phyloP scores from a whole-genome alignment of 2,329 filamentous ascomycete species.

The Lachnellula subtilissima region DNA sequence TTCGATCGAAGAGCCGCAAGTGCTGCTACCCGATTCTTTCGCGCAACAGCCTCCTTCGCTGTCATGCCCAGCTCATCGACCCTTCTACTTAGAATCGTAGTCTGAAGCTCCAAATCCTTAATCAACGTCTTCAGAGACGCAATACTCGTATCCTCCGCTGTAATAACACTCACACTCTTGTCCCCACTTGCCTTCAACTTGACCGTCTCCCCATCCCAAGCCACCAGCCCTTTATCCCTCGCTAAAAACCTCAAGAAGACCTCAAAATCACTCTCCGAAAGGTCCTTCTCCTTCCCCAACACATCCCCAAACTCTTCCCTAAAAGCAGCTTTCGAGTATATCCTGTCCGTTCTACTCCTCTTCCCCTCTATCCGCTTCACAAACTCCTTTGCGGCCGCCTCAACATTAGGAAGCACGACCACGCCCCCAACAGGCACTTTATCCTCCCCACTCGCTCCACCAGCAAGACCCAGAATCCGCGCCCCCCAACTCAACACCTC shows the following conservation, averaged over 20 bases:
- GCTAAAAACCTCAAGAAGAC: constrained; percentile 66
- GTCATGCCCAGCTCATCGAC: constrained; percentile 59
- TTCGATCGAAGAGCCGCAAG: constrained; percentile 75
- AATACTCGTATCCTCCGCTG: constrained; percentile 74
- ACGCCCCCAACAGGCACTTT: constrained; percentile 57
- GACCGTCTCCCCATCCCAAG: constrained; percentile 63
- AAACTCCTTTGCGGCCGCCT: constrained; percentile 54
- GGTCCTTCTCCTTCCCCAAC: constrained; percentile 42
- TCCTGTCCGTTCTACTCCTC: constrained; percentile 56
- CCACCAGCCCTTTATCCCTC: constrained; percentile 57
- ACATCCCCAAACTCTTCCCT: constrained; percentile 50
- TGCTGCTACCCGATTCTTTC: constrained; percentile 70
- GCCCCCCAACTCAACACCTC: constrained; percentile 71
- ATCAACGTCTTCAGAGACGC: constrained; percentile 79
- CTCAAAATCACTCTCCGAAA: constrained; percentile 63
- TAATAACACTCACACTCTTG: constrained; percentile 47
- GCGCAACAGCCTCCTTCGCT: constrained; percentile 65
- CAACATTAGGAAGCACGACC: constrained; percentile 60
- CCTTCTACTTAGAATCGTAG: constrained; percentile 60
- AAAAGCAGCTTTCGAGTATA: constrained; percentile 65
- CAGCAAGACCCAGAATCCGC: constrained; percentile 60
- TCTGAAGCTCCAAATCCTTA: constrained; percentile 67
- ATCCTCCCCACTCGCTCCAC: constrained; percentile 44
- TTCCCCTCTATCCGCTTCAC: constrained; percentile 38
- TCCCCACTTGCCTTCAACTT: constrained; percentile 62